Conservation (phyloP, 805 yeast species). For the Myxozyma nipponensis region DNA sequence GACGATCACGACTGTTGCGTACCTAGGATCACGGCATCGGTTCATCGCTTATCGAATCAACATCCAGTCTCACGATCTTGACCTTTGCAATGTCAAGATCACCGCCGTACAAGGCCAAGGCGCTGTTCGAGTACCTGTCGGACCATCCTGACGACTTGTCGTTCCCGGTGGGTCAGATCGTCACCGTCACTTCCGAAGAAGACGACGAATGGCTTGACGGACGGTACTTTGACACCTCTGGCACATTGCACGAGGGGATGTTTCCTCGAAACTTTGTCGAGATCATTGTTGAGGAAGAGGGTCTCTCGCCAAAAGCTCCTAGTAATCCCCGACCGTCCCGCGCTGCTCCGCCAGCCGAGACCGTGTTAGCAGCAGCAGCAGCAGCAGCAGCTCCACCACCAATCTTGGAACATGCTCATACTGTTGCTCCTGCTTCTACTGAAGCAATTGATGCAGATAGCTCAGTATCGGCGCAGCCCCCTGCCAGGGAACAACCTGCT, state of each 20-base stretch:
- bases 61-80: no score
- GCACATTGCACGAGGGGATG: conserved; percentile 58
- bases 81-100: conserved; percentile 3
- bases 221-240: conserved; percentile 46
- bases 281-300: conserved; percentile 22
- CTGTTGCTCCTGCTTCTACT: conserved; percentile 1
- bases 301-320: conserved; percentile 19
- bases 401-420: background rate
- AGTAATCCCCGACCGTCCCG: conserved; percentile 18
- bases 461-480: background rate
- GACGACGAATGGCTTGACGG: conserved; percentile 94
- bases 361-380: background rate
- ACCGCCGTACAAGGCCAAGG: conserved; percentile 63
- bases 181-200: conserved; percentile 72
- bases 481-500: background rate
- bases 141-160: conserved; percentile 81
- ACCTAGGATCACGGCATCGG: no score
- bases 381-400: background rate
- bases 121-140: conserved; percentile 62
- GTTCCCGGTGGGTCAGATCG: conserved; percentile 62
- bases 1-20: no score
- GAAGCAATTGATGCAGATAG: background rate
- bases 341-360: background rate
- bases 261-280: conserved; percentile 85
- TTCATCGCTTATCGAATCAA: no score